Percentiles rank a stretch among this genome's conserved stretches.
phyloP scores from a whole-genome alignment of 306 rosid species.

The Vachellia pachyceras region DNA sequence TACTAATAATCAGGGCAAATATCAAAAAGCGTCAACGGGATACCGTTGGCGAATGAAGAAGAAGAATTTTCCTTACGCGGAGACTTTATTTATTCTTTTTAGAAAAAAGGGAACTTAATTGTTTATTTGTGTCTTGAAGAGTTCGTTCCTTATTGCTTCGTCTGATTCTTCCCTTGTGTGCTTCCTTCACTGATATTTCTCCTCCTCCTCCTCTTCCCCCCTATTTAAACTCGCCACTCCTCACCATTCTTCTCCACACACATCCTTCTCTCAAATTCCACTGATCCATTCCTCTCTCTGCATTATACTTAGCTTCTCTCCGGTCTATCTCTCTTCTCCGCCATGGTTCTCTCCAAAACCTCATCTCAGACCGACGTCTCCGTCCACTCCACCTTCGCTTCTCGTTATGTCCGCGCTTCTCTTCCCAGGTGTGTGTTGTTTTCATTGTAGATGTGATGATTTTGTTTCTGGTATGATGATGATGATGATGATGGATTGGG shows the following conservation, averaged over 20 bases:
- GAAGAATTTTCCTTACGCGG: background rate
- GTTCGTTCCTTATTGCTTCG: background rate
- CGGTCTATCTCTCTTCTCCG: background rate
- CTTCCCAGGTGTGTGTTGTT: slow-evolving; percentile 67
- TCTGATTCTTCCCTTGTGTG: background rate
- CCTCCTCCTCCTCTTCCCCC: background rate
- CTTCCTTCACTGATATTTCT: background rate
- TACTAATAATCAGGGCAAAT: background rate
- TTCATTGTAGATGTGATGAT: background rate
- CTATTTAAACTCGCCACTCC: background rate
- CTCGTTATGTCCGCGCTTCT: slow-evolving; percentile 71
- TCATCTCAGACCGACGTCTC: background rate
- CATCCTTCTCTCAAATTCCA: background rate
- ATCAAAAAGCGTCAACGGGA: background rate
- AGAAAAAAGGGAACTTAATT: background rate
- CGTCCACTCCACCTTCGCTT: background rate
- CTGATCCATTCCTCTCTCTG: background rate
- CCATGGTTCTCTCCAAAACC: background rate
- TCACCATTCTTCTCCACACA: background rate
- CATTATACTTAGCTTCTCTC: background rate
- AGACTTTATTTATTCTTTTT: background rate
- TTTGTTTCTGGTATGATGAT: background rate
- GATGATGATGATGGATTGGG: background rate
- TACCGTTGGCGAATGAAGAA: background rate
- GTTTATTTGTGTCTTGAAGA: background rate